Evolutionary conservation across 129 eudicot species (phyloP).

Genomic region (Pseudognaphalium luteoalbum): DNA sequence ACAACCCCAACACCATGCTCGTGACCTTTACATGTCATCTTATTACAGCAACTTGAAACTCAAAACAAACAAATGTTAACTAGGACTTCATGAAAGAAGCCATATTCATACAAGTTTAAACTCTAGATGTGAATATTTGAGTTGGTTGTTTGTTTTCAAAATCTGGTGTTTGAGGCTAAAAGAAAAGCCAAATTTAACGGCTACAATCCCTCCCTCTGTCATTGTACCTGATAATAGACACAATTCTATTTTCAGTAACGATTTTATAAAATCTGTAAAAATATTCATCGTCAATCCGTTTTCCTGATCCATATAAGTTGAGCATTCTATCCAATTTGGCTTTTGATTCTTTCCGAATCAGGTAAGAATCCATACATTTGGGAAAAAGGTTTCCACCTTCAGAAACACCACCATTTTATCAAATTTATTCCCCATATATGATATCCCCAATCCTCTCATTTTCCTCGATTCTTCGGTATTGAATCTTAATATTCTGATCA

Average conservation of each 20-base stretch:
- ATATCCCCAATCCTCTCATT: constrained; percentile 31
- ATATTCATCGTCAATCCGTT: constrained; percentile 36
- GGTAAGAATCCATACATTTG: constrained; percentile 57
- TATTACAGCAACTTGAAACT: too few relatives aligned
- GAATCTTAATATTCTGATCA: constrained; percentile 3
- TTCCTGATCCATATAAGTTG: constrained; percentile 37
- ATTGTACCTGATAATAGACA: constrained; percentile 17
- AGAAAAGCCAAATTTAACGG: constrained; percentile 40
- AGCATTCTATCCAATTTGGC: constrained; percentile 27
- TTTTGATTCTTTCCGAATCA: constrained; percentile 62
- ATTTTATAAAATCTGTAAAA: constrained; percentile 16
- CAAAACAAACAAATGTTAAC: too few relatives aligned
- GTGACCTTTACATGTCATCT: too few relatives aligned
- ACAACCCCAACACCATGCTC: too few relatives aligned
- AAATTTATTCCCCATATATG: constrained; percentile 17
- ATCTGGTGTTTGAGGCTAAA: neutral
- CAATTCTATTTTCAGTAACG: constrained; percentile 36
- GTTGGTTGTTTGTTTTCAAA: neutral
- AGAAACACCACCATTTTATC: constrained; percentile 37
- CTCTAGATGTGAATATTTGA: too few relatives aligned
- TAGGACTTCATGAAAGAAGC: too few relatives aligned
- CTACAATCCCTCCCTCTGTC: constrained; percentile 38
- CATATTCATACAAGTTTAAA: too few relatives aligned
- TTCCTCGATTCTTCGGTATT: neutral
- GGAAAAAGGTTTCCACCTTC: constrained; percentile 38